Conservation (phyloP, 1,284 basidiomycete species). For the Heliocybe sulcata region DNA sequence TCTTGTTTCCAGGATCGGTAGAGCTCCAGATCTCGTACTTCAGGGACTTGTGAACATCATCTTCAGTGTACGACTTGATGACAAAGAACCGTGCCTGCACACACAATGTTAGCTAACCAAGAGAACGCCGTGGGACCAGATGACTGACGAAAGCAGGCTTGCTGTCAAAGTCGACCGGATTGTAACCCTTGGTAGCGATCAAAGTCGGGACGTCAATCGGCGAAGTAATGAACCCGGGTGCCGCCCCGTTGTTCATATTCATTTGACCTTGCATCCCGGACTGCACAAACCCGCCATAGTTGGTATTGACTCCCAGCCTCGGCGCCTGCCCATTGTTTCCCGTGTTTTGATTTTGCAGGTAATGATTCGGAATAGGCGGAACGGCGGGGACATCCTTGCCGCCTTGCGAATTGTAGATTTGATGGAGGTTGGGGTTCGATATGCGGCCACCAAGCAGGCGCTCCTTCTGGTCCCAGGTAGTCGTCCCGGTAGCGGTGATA, state of each 20-base stretch:
- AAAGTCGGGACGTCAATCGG: conserved; percentile 83
- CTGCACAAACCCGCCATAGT: conserved; percentile 22
- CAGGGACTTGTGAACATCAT: conserved; percentile 94
- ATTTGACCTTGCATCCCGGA: conserved; percentile 11
- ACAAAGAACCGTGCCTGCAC: conserved; percentile 85
- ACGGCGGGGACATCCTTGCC: conserved; percentile 48
- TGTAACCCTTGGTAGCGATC: conserved; percentile 85
- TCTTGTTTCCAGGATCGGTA: conserved; percentile 92
- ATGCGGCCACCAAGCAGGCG: conserved; percentile 43
- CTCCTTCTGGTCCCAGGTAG: conserved; percentile 56
- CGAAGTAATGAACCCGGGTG: conserved; percentile 41
- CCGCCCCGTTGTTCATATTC: conserved; percentile 8
- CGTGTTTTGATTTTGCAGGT: conserved; percentile 43
- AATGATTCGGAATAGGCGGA: conserved; percentile 65
- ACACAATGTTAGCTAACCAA: conserved; percentile 2
- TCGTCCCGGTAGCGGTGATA: conserved; percentile 30
- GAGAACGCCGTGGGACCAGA: neutral
- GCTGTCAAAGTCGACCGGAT: conserved; percentile 81
- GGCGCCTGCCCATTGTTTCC: conserved; percentile 22
- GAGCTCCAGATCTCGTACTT: conserved; percentile 98
- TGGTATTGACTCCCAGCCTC: conserved; percentile 30
- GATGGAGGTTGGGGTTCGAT: conserved; percentile 65
- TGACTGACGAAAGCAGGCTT: conserved; percentile 66
- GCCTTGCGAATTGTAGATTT: conserved; percentile 40
- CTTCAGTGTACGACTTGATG: conserved; percentile 97